These are phyloP conservation scores for Russula griseocarnosa DNA, from an alignment of 768 basidiomycete genomes.

Conservation along the genomic window DNA sequence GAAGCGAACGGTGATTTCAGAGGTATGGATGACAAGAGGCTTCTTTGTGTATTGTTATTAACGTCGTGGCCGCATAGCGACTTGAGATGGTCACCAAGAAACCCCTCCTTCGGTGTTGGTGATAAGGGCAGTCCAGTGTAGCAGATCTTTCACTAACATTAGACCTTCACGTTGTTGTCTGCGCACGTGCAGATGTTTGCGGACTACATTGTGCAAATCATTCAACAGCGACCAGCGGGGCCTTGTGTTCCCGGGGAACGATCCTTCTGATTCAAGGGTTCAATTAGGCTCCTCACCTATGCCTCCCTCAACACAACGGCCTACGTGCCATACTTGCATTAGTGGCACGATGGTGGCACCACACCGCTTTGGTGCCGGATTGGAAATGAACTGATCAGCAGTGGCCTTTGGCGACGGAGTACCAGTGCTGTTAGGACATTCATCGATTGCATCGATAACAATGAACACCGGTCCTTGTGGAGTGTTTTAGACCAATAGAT, in stretches of 20 bases:
- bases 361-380: neutral
- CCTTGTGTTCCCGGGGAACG: neutral
- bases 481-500: neutral
- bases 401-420: neutral
- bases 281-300: neutral
- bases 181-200: neutral
- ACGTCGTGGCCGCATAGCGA: slow-evolving; percentile 44
- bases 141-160: neutral
- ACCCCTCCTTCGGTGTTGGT: slow-evolving; percentile 74
- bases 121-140: slow-evolving; percentile 22
- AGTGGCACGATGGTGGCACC: neutral
- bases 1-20: slow-evolving; percentile 63
- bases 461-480: neutral
- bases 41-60: slow-evolving; percentile 6
- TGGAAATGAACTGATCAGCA: slow-evolving; percentile 5
- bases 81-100: slow-evolving; percentile 66
- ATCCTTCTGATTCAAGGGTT: neutral
- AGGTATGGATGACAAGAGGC: slow-evolving; percentile 46
- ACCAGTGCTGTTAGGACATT: neutral
- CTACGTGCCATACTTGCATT: neutral
- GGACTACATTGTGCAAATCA: neutral
- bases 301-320: neutral
- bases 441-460: neutral
- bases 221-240: neutral
- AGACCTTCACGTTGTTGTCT: neutral